Evolutionary conservation across 495 filamentous ascomycete species (phyloP).

Genomic region (Tetracladium marchalianum): DNA sequence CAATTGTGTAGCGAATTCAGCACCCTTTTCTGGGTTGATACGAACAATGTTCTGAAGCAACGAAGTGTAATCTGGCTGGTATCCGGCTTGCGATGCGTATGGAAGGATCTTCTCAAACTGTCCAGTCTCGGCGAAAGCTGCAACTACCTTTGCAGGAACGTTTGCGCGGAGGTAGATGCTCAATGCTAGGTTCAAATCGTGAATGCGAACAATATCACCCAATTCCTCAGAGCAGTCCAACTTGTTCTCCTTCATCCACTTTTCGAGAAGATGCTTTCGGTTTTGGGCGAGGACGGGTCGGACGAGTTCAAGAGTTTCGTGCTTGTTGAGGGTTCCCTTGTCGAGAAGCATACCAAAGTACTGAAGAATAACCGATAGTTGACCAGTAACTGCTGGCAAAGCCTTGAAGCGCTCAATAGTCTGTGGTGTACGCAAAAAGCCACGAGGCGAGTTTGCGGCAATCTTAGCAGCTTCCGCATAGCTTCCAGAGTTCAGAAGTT

Average conservation of each 20-base stretch:
- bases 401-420: slow-evolving; percentile 94
- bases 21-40: slow-evolving; percentile 84
- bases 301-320: slow-evolving; percentile 90
- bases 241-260: slow-evolving; percentile 95
- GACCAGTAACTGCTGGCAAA: slow-evolving; percentile 57
- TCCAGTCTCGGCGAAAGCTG: slow-evolving; percentile 87
- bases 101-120: slow-evolving; percentile 93
- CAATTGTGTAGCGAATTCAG: slow-evolving; percentile 83
- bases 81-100: slow-evolving; percentile 73
- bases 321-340: slow-evolving; percentile 83
- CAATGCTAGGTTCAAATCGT: slow-evolving; percentile 79
- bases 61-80: slow-evolving; percentile 84
- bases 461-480: slow-evolving; percentile 87
- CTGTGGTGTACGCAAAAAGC: slow-evolving; percentile 85
- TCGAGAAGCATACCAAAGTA: slow-evolving; percentile 97
- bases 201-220: slow-evolving; percentile 82
- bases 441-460: slow-evolving; percentile 90
- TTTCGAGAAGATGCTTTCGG: slow-evolving; percentile 91
- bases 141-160: slow-evolving; percentile 83
- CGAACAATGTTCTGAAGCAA: slow-evolving; percentile 88
- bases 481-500: slow-evolving; percentile 62
- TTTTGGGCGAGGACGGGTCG: slow-evolving; percentile 86
- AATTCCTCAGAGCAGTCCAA: slow-evolving; percentile 91
- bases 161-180: slow-evolving; percentile 81
- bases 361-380: slow-evolving; percentile 88